These are phyloP conservation scores for Carex littledalei DNA, from an alignment of 176 grass and related monocot genomes.

Conservation along the genomic window DNA sequence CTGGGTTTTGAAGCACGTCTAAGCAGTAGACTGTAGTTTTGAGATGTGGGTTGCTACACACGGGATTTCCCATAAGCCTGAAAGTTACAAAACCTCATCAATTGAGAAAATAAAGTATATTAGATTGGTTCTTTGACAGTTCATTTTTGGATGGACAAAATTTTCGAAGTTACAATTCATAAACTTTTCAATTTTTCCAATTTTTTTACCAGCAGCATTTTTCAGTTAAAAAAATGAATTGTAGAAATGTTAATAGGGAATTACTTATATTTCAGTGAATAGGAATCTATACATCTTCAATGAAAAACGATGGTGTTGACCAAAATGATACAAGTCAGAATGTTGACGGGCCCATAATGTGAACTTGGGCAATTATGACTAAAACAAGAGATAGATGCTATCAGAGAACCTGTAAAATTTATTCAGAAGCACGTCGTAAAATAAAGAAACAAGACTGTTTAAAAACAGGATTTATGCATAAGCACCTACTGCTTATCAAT, in stretches of 20 bases:
- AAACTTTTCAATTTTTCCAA: not conserved
- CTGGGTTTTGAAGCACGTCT: not conserved
- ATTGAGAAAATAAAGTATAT: not conserved
- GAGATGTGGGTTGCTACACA: conserved; percentile 39
- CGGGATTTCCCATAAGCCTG: conserved; percentile 57
- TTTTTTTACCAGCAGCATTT: not conserved
- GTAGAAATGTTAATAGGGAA: not conserved
- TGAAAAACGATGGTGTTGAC: not conserved
- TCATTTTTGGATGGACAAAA: not conserved
- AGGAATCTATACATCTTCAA: not conserved
- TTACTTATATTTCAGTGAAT: not conserved
- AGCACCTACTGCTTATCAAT: not conserved
- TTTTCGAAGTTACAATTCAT: not conserved
- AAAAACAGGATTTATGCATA: not conserved
- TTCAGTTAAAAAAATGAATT: not conserved
- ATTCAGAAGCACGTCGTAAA: not conserved
- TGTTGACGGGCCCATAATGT: not conserved
- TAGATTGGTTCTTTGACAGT: not conserved
- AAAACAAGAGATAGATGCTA: not conserved
- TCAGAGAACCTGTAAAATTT: not conserved
- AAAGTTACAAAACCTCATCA: not conserved
- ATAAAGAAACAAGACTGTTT: not conserved
- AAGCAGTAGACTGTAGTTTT: conserved; percentile 28
- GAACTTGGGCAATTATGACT: not conserved
- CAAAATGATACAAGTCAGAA: not conserved